Evolutionary conservation across 2,329 filamentous ascomycete species (phyloP).

Genomic region (Sclerotinia glacialis): DNA sequence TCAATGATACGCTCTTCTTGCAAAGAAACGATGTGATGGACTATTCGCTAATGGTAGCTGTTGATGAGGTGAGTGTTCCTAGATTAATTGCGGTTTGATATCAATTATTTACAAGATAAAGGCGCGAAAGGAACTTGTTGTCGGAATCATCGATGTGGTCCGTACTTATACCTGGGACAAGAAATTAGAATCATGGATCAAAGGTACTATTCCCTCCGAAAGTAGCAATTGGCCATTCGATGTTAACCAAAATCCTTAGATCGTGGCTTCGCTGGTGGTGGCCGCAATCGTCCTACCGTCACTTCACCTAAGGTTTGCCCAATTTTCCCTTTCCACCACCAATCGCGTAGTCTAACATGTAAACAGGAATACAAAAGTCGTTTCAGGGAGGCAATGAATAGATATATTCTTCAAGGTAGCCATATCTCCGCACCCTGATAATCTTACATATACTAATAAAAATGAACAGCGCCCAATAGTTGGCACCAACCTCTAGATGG

Average conservation of each 20-base stretch:
- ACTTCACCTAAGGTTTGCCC: slow-evolving; percentile 80
- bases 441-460: background rate
- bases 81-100: background rate
- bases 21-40: slow-evolving; percentile 98
- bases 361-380: slow-evolving; percentile 77
- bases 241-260: slow-evolving; percentile 42
- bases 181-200: slow-evolving; percentile 99
- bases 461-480: slow-evolving; percentile 24
- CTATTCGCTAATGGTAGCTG: slow-evolving; percentile 96
- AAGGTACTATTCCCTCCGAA: slow-evolving; percentile 43
- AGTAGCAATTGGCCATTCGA: background rate
- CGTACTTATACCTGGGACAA: slow-evolving; percentile 99
- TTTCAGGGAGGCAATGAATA: slow-evolving; percentile 94
- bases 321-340: background rate
- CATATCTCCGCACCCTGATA: background rate
- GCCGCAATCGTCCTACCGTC: slow-evolving; percentile 84
- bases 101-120: slow-evolving; percentile 22
- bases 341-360: slow-evolving; percentile 2
- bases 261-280: slow-evolving; percentile 74
- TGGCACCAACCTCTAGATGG: slow-evolving; percentile 28
- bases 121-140: slow-evolving; percentile 80
- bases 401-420: slow-evolving; percentile 55
- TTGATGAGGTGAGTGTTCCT: slow-evolving; percentile 62
- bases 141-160: slow-evolving; percentile 98
- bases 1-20: slow-evolving; percentile 96